Percentiles rank a stretch among this genome's conserved stretches.
Evolutionary conservation across 1,284 basidiomycete genomes (phyloP).

Genomic region (Apiotrichum gracile): DNA sequence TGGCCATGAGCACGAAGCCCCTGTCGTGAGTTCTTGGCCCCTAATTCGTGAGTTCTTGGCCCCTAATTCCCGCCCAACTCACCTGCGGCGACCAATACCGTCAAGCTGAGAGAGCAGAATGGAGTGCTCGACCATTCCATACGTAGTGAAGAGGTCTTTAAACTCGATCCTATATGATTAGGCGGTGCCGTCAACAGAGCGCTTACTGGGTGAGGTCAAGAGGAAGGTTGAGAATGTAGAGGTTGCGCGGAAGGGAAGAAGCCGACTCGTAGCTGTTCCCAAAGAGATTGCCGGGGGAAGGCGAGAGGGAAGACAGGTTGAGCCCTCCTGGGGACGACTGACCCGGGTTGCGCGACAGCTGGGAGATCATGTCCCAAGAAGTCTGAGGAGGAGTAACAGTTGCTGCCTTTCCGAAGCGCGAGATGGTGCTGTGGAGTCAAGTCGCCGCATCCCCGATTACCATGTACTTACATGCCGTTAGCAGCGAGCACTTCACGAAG

Average conservation of each 20-base stretch:
- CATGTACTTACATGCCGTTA: conserved; percentile 30
- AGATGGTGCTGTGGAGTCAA: conserved; percentile 7
- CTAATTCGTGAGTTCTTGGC: too few relatives aligned
- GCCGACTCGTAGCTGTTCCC: conserved; percentile 4
- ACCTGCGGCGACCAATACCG: conserved; percentile 34
- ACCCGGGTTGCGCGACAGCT: conserved; percentile 1
- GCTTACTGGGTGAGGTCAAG: conserved; percentile 37
- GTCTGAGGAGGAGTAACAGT: conserved; percentile 7
- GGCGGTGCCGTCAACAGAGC: conserved; percentile 2
- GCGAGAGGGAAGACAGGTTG: conserved; percentile 5
- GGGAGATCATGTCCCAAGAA: conserved; percentile 9
- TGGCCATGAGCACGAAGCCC: conserved; percentile 41
- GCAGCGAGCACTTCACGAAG: conserved; percentile 24
- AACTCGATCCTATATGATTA: conserved; percentile 28
- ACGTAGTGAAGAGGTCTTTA: conserved; percentile 29
- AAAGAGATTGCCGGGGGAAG: neutral
- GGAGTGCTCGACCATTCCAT: conserved; percentile 39
- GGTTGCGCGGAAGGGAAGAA: conserved; percentile 31
- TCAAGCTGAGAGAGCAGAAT: conserved; percentile 41
- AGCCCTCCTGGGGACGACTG: neutral
- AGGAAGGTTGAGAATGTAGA: conserved; percentile 41
- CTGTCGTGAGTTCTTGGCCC: conserved; percentile 16
- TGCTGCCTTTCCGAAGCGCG: neutral
- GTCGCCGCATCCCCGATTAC: too few relatives aligned
- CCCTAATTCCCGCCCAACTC: neutral